Percentiles rank a stretch among this genome's conserved stretches.
Evolutionary conservation across 176 grass and related monocot species (phyloP).

Genomic region (Dendrocalamus sinicus): DNA sequence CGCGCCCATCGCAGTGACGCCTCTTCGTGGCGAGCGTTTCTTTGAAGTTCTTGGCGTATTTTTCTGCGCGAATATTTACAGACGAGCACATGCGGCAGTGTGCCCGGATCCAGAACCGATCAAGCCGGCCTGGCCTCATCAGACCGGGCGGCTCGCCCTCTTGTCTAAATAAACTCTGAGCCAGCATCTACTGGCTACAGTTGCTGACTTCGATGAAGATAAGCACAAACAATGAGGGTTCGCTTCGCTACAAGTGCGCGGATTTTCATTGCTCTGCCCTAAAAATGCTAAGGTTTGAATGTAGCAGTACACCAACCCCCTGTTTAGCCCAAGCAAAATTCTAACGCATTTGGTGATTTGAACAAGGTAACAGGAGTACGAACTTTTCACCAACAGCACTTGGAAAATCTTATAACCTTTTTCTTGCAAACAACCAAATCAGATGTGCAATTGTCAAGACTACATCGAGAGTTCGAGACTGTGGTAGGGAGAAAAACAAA

Average conservation of each 20-base stretch:
- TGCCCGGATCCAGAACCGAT: constrained; percentile 57
- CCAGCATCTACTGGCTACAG: constrained; percentile 30
- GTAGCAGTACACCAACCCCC: background rate
- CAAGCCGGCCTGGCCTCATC: constrained; percentile 34
- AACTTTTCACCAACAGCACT: background rate
- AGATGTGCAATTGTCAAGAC: constrained; percentile 13
- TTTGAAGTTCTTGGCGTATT: background rate
- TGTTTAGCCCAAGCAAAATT: background rate
- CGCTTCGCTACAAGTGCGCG: background rate
- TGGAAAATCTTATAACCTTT: constrained; percentile 21
- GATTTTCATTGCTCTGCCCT: constrained; percentile 37
- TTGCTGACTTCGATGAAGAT: constrained; percentile 54
- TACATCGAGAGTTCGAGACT: background rate
- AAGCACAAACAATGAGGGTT: constrained; percentile 22
- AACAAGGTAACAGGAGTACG: background rate
- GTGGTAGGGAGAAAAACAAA: constrained; percentile 40
- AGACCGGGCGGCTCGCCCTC: constrained; percentile 5
- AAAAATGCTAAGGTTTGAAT: constrained; percentile 28
- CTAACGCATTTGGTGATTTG: background rate
- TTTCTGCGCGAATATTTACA: constrained; percentile 49
- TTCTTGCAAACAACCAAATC: constrained; percentile 27
- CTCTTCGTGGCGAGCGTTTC: background rate
- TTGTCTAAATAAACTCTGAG: background rate
- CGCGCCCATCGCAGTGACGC: constrained; percentile 10
- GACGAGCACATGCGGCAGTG: constrained; percentile 56